Percentiles rank a stretch among this genome's conserved stretches.
Conservation (phyloP, 2,329 filamentous ascomycete species). For the Alternaria arbusti region DNA sequence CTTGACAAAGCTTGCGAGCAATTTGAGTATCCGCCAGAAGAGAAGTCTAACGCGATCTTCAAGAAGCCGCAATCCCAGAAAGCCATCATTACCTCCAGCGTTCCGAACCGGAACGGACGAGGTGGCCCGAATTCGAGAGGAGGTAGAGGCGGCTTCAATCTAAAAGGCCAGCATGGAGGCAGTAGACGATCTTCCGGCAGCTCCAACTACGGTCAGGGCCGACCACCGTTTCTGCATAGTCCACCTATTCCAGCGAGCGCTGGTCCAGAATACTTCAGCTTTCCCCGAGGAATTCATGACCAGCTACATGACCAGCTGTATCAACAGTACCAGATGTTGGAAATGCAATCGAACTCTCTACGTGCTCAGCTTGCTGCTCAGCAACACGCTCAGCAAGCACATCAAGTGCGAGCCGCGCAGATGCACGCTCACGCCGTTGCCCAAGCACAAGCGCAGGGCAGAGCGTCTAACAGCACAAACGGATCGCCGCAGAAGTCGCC, state of each 20-base stretch:
- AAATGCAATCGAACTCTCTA: conserved; percentile 50
- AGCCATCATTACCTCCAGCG: conserved; percentile 59
- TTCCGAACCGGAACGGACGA: conserved; percentile 57
- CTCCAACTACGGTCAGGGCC: conserved; percentile 53
- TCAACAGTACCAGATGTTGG: conserved; percentile 57
- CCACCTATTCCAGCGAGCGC: conserved; percentile 48
- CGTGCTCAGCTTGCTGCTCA: conserved; percentile 46
- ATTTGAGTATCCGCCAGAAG: conserved; percentile 80
- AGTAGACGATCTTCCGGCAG: conserved; percentile 65
- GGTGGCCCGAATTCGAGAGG: conserved; percentile 55
- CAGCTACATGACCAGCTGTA: conserved; percentile 57
- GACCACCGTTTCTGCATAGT: conserved; percentile 50
- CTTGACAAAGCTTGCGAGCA: conserved; percentile 85
- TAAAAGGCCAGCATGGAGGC: conserved; percentile 53
- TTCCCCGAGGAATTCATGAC: conserved; percentile 49
- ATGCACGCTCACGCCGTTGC: conserved; percentile 47
- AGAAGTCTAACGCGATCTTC: conserved; percentile 67
- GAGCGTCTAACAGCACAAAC: conserved; percentile 42
- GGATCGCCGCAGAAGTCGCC: conserved; percentile 51
- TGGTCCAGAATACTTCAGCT: conserved; percentile 54
- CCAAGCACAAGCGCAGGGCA: conserved; percentile 45
- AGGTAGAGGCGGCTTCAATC: conserved; percentile 54
- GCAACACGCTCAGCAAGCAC: conserved; percentile 49
- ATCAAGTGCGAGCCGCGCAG: conserved; percentile 45
- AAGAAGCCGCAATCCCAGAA: conserved; percentile 61